Conservation (phyloP, 2,329 filamentous ascomycete species). For the Didymella sp. region DNA sequence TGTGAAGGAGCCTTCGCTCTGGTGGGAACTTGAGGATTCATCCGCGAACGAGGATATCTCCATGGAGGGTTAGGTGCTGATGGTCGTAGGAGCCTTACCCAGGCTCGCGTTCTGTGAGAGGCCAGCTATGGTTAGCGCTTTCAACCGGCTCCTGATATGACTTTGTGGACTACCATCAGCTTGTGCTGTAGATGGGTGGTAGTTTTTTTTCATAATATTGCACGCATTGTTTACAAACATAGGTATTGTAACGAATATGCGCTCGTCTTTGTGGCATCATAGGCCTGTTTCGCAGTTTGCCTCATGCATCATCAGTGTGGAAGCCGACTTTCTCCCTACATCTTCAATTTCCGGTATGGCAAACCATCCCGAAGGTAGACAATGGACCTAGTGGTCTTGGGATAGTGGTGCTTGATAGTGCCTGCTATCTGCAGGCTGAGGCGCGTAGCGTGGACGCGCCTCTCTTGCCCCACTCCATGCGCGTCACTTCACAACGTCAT, state of each 20-base stretch:
- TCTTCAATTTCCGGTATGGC: background rate
- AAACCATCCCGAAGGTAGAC: too few relatives aligned
- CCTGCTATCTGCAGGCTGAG: background rate
- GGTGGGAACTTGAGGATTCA: constrained; percentile 8
- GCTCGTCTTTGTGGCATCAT: background rate
- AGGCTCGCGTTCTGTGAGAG: background rate
- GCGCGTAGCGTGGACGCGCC: background rate
- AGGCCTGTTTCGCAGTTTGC: background rate
- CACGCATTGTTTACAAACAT: background rate
- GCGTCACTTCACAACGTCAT: background rate
- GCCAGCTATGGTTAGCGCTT: too few relatives aligned
- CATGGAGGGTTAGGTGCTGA: background rate
- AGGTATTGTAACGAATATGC: background rate
- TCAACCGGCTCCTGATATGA: background rate
- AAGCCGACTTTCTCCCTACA: background rate
- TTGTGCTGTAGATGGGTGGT: background rate
- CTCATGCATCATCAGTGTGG: too few relatives aligned
- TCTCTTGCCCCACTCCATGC: background rate
- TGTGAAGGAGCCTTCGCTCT: constrained; percentile 7
- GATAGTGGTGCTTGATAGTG: too few relatives aligned
- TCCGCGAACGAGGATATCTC: background rate
- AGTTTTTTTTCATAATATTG: too few relatives aligned
- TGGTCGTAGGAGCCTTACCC: background rate
- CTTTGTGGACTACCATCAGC: background rate
- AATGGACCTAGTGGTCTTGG: too few relatives aligned